These are phyloP conservation scores for Lasiosphaeria hispida DNA, from an alignment of 495 filamentous ascomycete species.

Conservation along the genomic window DNA sequence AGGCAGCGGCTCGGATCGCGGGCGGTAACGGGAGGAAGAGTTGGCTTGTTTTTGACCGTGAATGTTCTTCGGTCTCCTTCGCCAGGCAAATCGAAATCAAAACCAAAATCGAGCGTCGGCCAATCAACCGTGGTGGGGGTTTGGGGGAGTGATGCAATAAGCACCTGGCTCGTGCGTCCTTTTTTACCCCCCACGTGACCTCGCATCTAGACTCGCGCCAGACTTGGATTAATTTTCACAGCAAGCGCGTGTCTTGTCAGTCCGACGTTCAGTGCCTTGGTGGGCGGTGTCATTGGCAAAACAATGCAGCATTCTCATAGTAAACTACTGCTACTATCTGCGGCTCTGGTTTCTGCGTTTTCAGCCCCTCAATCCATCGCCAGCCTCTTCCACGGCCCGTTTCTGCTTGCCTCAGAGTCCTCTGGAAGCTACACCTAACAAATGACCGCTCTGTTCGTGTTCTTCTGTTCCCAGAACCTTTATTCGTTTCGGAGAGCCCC, in stretches of 20 bases:
- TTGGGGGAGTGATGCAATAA: constrained; percentile 20
- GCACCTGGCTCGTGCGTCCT: constrained; percentile 17
- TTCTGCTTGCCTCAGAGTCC: no score
- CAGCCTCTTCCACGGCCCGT: no score
- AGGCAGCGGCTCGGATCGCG: constrained; percentile 18
- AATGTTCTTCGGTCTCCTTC: constrained; percentile 14
- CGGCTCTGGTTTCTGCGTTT: no score
- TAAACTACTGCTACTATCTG: no score
- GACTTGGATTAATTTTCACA: neutral
- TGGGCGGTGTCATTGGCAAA: no score
- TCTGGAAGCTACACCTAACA: no score
- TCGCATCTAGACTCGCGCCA: neutral
- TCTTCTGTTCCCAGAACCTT: no score
- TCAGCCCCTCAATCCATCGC: no score
- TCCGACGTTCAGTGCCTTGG: no score
- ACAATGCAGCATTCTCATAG: no score
- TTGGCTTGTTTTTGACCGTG: constrained; percentile 15
- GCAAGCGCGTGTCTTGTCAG: neutral
- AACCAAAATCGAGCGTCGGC: constrained; percentile 31
- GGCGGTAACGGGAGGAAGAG: constrained; percentile 5
- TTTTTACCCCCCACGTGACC: constrained; percentile 6
- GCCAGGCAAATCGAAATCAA: constrained; percentile 24
- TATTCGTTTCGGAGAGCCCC: no score
- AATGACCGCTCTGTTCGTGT: no score
- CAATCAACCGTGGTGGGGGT: constrained; percentile 38